Base-by-base conservation (phyloP, 139 green algal genomes). In the Eudorina sp. region DNA sequence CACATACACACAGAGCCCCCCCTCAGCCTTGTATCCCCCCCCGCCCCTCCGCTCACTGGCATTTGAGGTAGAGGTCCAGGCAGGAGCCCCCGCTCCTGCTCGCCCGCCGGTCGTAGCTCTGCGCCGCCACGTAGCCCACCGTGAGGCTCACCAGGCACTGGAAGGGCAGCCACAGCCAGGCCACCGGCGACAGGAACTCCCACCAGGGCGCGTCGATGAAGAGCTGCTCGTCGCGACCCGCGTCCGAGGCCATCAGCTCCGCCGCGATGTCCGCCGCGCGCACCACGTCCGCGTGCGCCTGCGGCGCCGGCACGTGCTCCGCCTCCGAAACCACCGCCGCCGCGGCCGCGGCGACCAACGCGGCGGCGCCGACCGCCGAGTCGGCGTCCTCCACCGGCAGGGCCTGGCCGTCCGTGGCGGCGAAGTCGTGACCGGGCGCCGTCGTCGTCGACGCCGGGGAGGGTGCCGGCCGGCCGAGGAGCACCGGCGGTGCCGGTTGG, bases 131-230 rank as follows among this genome's bases (percentile, higher is more conserved):
- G 13, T 40, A 9, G 5, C 21, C 55, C 0, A 84, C 23, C 27
- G 72, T 73, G 53, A 53, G 9, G 29, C 18, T 36, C 36, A 84
- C 36, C 21, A 83, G n/a, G 36, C 48, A 68, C 75, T 83, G 46
- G 43, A 83, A 83, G 48, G 75, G 75, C 31, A 68, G 14, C 75
- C 75, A 83, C 4, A 83, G 14, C 75, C 75, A 83, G 18, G 31
- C 13, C 2, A 83, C 46, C 2, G 75, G 75, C 16, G 51, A 14
- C 34, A 69, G 34, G 51, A 69, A 83, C 75, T 83, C 48, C 75
- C 48, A 48, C 75, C 75, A 83, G 1, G 34, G 34, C 4, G 48
- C 46, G 16, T 83, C 75, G 36, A 83, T 83, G 48, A 69, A 66
- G 19, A 83, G 48, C 48, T 36, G 27, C 74, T 82, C 74, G 21